Conservation (phyloP, 352 stramenopile genomes). For the Stramenopiles sp. region DNA sequence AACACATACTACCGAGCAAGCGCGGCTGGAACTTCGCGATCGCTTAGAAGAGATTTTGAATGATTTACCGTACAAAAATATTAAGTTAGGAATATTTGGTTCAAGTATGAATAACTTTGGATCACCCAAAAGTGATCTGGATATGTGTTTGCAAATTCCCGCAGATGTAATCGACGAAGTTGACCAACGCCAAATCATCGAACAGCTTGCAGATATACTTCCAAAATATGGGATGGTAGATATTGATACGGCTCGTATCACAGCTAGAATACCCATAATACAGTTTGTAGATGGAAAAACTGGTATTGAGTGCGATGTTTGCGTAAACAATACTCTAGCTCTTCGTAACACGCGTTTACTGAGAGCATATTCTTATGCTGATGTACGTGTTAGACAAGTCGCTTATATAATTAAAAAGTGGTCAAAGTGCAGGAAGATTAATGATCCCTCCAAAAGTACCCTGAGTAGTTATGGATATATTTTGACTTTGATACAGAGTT, state of each 20-base stretch:
- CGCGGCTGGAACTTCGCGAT: background rate
- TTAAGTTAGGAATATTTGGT: constrained; percentile 63
- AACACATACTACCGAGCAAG: background rate
- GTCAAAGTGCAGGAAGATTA: constrained; percentile 52
- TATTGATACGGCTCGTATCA: constrained; percentile 22
- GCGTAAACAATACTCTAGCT: constrained; percentile 85
- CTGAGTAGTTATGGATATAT: constrained; percentile 57
- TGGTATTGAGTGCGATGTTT: constrained; percentile 60
- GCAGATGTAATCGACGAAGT: background rate
- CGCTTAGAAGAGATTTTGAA: background rate
- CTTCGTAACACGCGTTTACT: constrained; percentile 88
- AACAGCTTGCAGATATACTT: background rate
- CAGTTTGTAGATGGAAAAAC: constrained; percentile 68
- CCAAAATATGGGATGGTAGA: background rate
- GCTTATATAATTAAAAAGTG: constrained; percentile 57
- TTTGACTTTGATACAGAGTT: constrained; percentile 53
- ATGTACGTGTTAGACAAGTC: constrained; percentile 44
- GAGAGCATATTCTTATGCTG: constrained; percentile 58
- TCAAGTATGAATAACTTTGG: constrained; percentile 92
- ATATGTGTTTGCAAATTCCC: constrained; percentile 56
- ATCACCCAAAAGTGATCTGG: constrained; percentile 63
- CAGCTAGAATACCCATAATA: constrained; percentile 88
- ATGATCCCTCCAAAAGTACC: constrained; percentile 48
- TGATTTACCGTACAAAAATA: background rate
- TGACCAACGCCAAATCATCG: background rate